Base-by-base conservation (phyloP, 2,329 filamentous ascomycete species). In the Aspergillus novoparasiticus region DNA sequence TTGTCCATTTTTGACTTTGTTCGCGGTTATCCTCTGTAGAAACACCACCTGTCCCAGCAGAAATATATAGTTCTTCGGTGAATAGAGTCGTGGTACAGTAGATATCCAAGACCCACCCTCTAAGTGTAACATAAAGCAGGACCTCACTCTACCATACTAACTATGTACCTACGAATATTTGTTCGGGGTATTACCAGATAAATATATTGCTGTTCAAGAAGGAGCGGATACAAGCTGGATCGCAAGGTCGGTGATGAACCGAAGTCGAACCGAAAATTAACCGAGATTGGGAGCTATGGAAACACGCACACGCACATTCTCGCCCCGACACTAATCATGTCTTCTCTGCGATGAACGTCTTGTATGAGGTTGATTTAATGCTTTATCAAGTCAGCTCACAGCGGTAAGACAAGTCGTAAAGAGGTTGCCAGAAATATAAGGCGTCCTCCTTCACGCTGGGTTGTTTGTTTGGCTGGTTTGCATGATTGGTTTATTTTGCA, bases 101-200 rank as follows among this genome's bases (percentile, higher is more conserved):
- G 3, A 36, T 2, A 16, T 36, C 34, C 14, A 36, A 6, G 1
- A 36, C 34, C 14, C 14, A 36, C 34, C 34, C 14, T n/a, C 16
- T 10, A 19, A 41, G 2, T 3, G 39, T 10, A 41, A 10, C 1
- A 36, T 2, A 14, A 45, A 14, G 9, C 10, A 21, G n/a, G 12
- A 1, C 6, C 6, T 12, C 21, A 23, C 9, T 23, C 10, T 23
- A 21, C 4, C 2, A 45, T 23, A 23, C n/a, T 11, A 11, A 23
- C 1, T 12, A 12, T 14, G 4, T 5, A 23, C 12, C 4, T 23
- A 46, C 10, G 4, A 5, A 21, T n/a, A 41, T 46, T 46, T 12
- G 1, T 46, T 26, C 23, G 1, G 0, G 21, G 6, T 21, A 23
- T 4, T 46, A 2, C 5, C 2, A 46, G 1, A 4, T 1, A 21